phyloP scores from a whole-genome alignment of 1,284 basidiomycete genomes.

The Stygiomarasmius scandens region DNA sequence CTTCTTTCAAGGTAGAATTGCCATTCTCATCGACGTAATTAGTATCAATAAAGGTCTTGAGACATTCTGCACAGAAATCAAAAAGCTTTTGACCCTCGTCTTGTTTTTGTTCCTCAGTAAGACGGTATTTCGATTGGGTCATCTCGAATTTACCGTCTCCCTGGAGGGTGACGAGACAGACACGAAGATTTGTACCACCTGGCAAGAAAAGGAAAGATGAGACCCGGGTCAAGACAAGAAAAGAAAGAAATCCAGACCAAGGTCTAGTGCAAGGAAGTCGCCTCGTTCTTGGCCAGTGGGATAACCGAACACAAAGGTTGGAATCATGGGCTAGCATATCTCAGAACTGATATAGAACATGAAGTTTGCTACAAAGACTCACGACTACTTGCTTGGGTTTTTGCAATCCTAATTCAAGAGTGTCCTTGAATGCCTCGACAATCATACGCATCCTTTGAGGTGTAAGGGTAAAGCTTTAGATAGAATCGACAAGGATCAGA shows the following conservation, averaged over 20 bases:
- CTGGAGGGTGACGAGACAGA: slow-evolving; percentile 92
- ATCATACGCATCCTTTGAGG: slow-evolving; percentile 97
- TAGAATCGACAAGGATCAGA: not conserved
- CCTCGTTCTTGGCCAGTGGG: slow-evolving; percentile 90
- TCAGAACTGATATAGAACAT: slow-evolving; percentile 9
- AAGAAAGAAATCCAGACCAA: slow-evolving; percentile 57
- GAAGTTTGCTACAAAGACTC: slow-evolving; percentile 38
- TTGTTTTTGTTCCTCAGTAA: slow-evolving; percentile 98
- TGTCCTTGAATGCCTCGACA: slow-evolving; percentile 93
- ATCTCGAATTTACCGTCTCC: slow-evolving; percentile 97
- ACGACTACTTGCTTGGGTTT: slow-evolving; percentile 89
- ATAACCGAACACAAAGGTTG: slow-evolving; percentile 97
- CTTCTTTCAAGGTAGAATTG: slow-evolving; percentile 63
- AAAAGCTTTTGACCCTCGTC: slow-evolving; percentile 94
- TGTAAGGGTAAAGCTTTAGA: slow-evolving; percentile 76
- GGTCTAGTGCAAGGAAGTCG: slow-evolving; percentile 91
- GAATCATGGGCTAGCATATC: slow-evolving; percentile 82
- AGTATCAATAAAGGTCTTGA: slow-evolving; percentile 88
- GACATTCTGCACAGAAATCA: slow-evolving; percentile 96
- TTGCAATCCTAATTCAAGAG: slow-evolving; percentile 85
- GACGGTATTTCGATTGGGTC: slow-evolving; percentile 95
- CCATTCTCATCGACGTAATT: slow-evolving; percentile 65
- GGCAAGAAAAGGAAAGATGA: not conserved
- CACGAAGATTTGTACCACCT: slow-evolving; percentile 96
- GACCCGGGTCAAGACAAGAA: not conserved